Evolutionary conservation across 495 filamentous ascomycete genomes (phyloP).

Genomic region (Penicillium maclennaniae): DNA sequence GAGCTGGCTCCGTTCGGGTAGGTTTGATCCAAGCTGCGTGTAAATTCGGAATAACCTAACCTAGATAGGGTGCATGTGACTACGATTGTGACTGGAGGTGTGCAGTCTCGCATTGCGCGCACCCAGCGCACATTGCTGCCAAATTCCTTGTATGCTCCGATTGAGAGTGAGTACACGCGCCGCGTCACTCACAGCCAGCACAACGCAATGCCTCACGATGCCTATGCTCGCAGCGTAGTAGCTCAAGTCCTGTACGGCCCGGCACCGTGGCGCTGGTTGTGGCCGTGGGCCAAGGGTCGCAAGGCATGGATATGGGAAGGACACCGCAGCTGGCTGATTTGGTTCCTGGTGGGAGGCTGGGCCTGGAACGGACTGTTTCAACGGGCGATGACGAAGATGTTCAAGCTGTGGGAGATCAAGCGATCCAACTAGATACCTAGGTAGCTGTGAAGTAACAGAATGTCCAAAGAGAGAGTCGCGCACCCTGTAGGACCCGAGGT

Average conservation of each 20-base stretch:
- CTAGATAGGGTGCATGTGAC: conserved; percentile 45
- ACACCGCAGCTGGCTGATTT: conserved; percentile 47
- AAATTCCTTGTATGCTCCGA: conserved; percentile 49
- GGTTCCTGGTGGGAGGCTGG: conserved; percentile 41
- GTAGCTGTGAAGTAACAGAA: not conserved
- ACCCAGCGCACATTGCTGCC: conserved; percentile 44
- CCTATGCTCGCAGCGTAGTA: conserved; percentile 57
- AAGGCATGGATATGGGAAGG: conserved; percentile 54
- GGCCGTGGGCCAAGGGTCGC: conserved; percentile 39
- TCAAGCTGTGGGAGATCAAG: conserved; percentile 39
- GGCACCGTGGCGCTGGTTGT: conserved; percentile 45
- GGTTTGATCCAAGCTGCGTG: not conserved
- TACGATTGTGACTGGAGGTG: conserved; percentile 59
- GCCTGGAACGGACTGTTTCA: conserved; percentile 42
- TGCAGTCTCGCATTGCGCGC: conserved; percentile 55
- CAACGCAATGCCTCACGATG: conserved; percentile 46
- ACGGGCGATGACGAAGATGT: conserved; percentile 42
- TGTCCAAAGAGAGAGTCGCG: conserved; percentile 19
- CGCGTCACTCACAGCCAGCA: conserved; percentile 56
- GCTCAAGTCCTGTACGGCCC: conserved; percentile 47
- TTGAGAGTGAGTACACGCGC: conserved; percentile 48
- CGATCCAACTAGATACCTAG: conserved; percentile 8
- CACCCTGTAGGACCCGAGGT: conserved; percentile 12
- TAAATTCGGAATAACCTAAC: not conserved
- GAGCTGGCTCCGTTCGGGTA: conserved; percentile 48